Percentiles rank a stretch among this genome's conserved stretches.
Conservation (phyloP, 2,329 filamentous ascomycete species). For the Karstenula rhodostoma region DNA sequence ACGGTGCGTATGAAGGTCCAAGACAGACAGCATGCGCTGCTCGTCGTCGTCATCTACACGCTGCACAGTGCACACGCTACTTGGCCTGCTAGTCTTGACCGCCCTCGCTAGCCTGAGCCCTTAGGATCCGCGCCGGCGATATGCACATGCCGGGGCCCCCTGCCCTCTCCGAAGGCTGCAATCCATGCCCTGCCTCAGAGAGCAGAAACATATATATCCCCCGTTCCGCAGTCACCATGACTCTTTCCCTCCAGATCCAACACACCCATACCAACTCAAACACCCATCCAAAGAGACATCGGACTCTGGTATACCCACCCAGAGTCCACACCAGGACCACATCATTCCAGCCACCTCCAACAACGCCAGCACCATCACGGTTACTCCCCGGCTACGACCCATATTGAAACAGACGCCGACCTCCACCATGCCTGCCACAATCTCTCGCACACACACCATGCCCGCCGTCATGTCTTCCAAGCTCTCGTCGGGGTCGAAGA, state of each 20-base stretch:
- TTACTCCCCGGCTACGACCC: conserved; percentile 39
- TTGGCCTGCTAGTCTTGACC: conserved; percentile 30
- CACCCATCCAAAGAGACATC: conserved; percentile 17
- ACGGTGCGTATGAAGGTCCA: neutral
- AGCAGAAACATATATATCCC: conserved; percentile 41
- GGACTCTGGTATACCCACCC: conserved; percentile 20
- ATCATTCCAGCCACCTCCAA: conserved; percentile 33
- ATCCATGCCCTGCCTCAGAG: conserved; percentile 28
- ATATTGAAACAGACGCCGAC: conserved; percentile 43
- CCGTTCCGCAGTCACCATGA: conserved; percentile 34
- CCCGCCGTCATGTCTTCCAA: conserved; percentile 45
- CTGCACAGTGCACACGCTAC: conserved; percentile 23
- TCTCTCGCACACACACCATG: conserved; percentile 39
- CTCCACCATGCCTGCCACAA: conserved; percentile 43
- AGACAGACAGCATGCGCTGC: conserved; percentile 1
- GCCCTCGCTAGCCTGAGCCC: conserved; percentile 37
- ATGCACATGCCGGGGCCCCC: conserved; percentile 30
- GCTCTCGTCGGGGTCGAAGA: conserved; percentile 37
- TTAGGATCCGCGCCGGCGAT: conserved; percentile 21
- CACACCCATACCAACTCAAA: conserved; percentile 18
- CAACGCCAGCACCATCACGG: conserved; percentile 37
- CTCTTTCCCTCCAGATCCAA: conserved; percentile 21
- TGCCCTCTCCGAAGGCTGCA: conserved; percentile 33
- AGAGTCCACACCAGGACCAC: conserved; percentile 31
- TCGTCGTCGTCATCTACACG: conserved; percentile 42